Base-by-base conservation (phyloP, 805 yeast species). In the Teunomyces aglyptinius region DNA sequence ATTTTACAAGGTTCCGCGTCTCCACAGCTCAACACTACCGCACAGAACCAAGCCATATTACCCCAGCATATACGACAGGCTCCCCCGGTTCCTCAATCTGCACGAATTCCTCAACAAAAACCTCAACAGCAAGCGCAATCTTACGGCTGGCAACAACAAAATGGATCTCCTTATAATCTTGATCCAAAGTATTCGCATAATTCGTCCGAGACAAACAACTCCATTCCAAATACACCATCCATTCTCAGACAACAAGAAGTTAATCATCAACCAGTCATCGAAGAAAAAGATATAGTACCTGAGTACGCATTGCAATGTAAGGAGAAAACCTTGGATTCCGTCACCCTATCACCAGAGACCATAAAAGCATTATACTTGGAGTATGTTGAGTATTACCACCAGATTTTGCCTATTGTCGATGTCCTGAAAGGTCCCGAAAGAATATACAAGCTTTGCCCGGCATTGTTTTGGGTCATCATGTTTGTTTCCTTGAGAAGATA, bases 381-480 rank as follows among this genome's bases (percentile, higher is more conserved):
- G 61, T 92, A 82, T 61, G 85, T 83, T 3, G 67, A 72, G n/a
- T 73, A 80, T 49, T 92, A 94, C 59, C 97, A 92, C 63, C 86
- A 89, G 1, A 82, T 86, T 43, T 61, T 94, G 41, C 98, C 98
- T 0, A 86, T 92, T 1, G 94, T 92, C 2, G 96, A 92, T 60
- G 77, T 92, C 2, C 52, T 71, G 5, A 80, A 78, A 50, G 96
- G 97, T 7, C 94, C 96, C 1, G 97, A 90, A 55, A 70, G 82
- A 40, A 77, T 91, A 6, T 88, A 86, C 62, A 67, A 81, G 48
- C 72, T 87, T 13, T 89, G 97, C 48, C 97, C 97, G 0, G 85
- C 92, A 2, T 70, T 92, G 15, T 92, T 92, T 59, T 92, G 99
- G 99, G 91, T 92, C 0, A 83, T 92, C 12, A 83, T 91, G 81